Base-by-base conservation (phyloP, 208 protist genomes). In the Trypanosoma vivax region DNA sequence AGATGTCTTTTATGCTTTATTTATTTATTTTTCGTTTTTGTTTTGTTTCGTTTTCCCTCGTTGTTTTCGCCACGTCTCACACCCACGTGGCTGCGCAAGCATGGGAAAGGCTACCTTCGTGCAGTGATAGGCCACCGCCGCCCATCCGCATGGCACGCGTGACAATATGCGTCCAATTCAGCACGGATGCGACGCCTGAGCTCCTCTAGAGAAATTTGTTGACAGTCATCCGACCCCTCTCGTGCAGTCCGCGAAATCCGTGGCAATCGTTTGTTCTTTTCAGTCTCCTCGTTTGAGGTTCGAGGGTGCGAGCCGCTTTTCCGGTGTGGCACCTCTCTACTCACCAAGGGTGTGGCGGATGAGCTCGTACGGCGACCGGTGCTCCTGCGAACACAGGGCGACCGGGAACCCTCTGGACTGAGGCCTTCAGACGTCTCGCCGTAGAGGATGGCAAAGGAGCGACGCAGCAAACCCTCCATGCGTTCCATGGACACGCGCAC, bases 121-220 rank as follows among this genome's bases (percentile, higher is more conserved):
- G n/a, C n/a, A n/a, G n/a, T n/a, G n/a, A n/a, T n/a, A n/a, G n/a
- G n/a, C n/a, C n/a, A n/a, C n/a, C n/a, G n/a, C n/a, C n/a, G 23
- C 6, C 39, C n/a, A 21, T 6, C n/a, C 16, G 39, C 39, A 6
- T 24, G 39, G 7, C 73, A 68, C 40, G 51, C 55, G 54, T 56
- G 62, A 37, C 68, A 66, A 62, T 88, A 88, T 56, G 82, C 73
- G 45, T 84, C 70, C 53, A 88, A 53, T 52, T 88, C 80, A 31
- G 57, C 61, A 37, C 60, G 76, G 47, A 88, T 84, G 66, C 80
- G 80, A 24, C 10, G 46, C 52, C 81, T 73, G 3, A 84, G 59
- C 29, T 64, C 74, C 10, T 55, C 66, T 28, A 88, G 51, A 7
- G 73, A 50, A 3, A 70, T 48, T 48, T 80, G 51, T 47, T 79